phyloP scores from a whole-genome alignment of 495 filamentous ascomycete species.

The Aspergillus conjunctus region DNA sequence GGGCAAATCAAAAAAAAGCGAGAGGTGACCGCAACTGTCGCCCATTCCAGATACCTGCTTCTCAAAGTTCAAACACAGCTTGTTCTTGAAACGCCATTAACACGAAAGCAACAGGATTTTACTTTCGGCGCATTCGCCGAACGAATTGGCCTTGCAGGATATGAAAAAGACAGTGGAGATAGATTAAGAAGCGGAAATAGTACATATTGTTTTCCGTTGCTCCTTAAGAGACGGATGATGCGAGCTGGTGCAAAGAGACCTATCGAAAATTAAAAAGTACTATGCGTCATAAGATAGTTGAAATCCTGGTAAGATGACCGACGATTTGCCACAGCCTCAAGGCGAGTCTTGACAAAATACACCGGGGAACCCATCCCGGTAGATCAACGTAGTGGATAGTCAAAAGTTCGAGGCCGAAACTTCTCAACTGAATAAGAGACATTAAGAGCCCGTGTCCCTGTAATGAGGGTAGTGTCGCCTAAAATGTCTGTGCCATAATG shows the following conservation, averaged over 20 bases:
- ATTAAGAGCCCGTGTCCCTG: neutral
- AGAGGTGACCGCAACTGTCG: neutral
- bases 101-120: neutral
- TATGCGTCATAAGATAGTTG: constrained; percentile 15
- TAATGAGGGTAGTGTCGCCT: neutral
- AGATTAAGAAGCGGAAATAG: neutral
- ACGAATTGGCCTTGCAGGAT: constrained; percentile 15
- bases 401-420: constrained; percentile 26
- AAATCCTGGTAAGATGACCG: constrained; percentile 15
- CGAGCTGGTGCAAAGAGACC: constrained; percentile 15
- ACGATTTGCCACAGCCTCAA: constrained; percentile 15
- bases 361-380: constrained; percentile 26
- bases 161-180: constrained; percentile 17
- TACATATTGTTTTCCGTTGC: neutral
- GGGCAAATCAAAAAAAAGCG: too few species aligned
- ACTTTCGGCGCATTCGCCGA: constrained; percentile 5
- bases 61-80: constrained; percentile 5
- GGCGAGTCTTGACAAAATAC: constrained; percentile 19
- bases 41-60: neutral
- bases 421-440: constrained; percentile 1
- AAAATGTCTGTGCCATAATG: neutral
- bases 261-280: constrained; percentile 27
- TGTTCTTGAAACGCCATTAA: constrained; percentile 17
- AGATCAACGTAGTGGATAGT: constrained; percentile 28
- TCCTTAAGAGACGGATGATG: constrained; percentile 1